Percentiles rank a stretch among this genome's conserved stretches.
Evolutionary conservation across 176 grass and related monocot genomes (phyloP).

Genomic region (Eleusine coracana): DNA sequence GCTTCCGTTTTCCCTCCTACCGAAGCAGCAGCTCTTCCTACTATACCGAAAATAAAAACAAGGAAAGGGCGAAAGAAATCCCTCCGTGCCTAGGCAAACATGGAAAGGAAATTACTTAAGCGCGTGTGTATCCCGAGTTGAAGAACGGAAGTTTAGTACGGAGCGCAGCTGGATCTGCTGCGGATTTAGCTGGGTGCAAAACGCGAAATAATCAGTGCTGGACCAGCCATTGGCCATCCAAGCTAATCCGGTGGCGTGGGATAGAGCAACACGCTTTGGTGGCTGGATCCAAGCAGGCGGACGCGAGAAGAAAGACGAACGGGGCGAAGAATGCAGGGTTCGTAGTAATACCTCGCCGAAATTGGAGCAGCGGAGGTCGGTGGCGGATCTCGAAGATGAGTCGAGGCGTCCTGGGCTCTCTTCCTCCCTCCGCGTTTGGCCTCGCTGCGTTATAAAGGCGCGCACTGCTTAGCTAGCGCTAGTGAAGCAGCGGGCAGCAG

Average conservation of each 20-base stretch:
- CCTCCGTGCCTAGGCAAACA: background rate
- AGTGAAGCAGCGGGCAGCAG: background rate
- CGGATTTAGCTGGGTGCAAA: background rate
- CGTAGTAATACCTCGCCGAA: conserved; percentile 42
- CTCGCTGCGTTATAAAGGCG: conserved; percentile 56
- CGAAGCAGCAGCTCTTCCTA: background rate
- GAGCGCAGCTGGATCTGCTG: conserved; percentile 39
- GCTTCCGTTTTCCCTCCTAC: conserved; percentile 22
- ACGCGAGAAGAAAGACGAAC: background rate
- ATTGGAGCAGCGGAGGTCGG: conserved; percentile 14
- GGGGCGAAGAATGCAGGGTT: conserved; percentile 35
- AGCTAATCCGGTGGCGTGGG: background rate
- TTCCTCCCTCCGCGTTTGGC: conserved; percentile 2
- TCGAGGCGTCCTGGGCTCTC: conserved; percentile 1
- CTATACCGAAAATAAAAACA: conserved; percentile 23
- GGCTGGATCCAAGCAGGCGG: conserved; percentile 33
- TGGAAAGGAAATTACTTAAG: conserved; percentile 24
- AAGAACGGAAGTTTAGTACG: background rate
- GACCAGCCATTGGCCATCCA: background rate
- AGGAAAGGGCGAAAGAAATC: background rate
- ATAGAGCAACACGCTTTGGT: background rate
- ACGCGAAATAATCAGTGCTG: background rate
- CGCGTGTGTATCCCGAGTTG: conserved; percentile 21
- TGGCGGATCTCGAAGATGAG: conserved; percentile 44
- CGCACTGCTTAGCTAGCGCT: conserved; percentile 33